phyloP scores from a whole-genome alignment of 768 basidiomycete genomes.

The Postia placenta region DNA sequence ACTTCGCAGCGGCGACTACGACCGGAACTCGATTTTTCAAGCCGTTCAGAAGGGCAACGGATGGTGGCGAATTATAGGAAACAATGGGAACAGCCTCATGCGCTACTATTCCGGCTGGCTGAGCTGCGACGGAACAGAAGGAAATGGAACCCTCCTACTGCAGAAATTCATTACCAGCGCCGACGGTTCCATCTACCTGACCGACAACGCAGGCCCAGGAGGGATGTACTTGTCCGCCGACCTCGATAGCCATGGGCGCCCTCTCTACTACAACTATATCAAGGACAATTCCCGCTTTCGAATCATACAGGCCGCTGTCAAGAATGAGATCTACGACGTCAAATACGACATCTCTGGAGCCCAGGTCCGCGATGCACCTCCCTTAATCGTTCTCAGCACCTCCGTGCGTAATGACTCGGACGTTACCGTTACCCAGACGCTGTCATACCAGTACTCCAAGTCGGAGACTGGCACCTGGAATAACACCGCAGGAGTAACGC shows the following conservation, averaged over 20 bases:
- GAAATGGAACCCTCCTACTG: background rate
- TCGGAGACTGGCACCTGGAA: background rate
- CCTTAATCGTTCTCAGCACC: background rate
- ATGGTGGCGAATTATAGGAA: background rate
- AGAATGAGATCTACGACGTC: background rate
- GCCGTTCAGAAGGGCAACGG: background rate
- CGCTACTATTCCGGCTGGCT: background rate
- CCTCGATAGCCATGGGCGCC: background rate
- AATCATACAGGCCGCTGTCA: background rate
- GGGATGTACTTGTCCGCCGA: background rate
- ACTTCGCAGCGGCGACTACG: background rate
- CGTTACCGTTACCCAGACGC: background rate
- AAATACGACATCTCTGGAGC: background rate
- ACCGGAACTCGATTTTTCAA: background rate
- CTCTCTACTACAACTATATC: background rate
- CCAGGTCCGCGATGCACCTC: background rate
- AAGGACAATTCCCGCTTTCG: background rate
- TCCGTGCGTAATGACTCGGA: background rate
- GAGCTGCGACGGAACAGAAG: background rate
- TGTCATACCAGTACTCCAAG: background rate
- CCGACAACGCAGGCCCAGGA: background rate
- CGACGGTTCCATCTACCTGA: background rate
- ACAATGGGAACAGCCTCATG: background rate
- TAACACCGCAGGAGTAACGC: background rate
- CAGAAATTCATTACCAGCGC: background rate